Percentiles rank a stretch among this genome's conserved stretches.
phyloP scores from a whole-genome alignment of 345 rosid genomes.

The Rubroshorea leprosula region DNA sequence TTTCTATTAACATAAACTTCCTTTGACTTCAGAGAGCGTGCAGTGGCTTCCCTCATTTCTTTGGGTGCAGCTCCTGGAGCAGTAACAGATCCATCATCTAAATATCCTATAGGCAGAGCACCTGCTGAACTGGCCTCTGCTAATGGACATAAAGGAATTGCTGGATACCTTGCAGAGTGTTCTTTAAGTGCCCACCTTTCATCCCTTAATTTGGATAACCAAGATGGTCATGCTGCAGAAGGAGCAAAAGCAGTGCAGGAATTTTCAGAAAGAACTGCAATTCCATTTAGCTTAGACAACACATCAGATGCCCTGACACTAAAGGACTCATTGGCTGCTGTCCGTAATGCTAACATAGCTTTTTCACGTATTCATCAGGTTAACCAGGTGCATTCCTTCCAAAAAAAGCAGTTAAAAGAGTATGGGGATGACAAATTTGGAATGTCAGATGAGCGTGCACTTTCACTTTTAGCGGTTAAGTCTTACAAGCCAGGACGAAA shows the following conservation, averaged over 20 bases:
- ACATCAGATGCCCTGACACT: constrained; percentile 37
- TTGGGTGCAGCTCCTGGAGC: constrained; percentile 80
- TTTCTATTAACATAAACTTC: background rate
- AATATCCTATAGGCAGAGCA: constrained; percentile 59
- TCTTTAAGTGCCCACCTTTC: constrained; percentile 51
- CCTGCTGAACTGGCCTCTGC: constrained; percentile 83
- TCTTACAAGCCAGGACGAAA: constrained; percentile 42
- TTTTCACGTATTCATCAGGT: constrained; percentile 84
- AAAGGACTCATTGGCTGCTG: constrained; percentile 74
- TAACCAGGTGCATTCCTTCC: constrained; percentile 86
- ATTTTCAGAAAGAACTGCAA: constrained; percentile 30
- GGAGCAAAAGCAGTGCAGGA: constrained; percentile 25
- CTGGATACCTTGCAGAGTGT: constrained; percentile 88
- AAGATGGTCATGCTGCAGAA: constrained; percentile 20
- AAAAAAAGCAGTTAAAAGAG: constrained; percentile 64
- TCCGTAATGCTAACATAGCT: constrained; percentile 76
- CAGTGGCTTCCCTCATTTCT: constrained; percentile 69
- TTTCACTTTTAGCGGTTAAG: constrained; percentile 60
- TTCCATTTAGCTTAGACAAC: constrained; percentile 30
- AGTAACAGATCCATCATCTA: constrained; percentile 70
- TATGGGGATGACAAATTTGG: constrained; percentile 44
- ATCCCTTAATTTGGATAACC: constrained; percentile 47
- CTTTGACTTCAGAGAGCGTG: constrained; percentile 54
- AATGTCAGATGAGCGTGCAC: constrained; percentile 62
- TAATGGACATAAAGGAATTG: constrained; percentile 85